Conservation (phyloP, 306 rosid species). For the Quercus mongolica region DNA sequence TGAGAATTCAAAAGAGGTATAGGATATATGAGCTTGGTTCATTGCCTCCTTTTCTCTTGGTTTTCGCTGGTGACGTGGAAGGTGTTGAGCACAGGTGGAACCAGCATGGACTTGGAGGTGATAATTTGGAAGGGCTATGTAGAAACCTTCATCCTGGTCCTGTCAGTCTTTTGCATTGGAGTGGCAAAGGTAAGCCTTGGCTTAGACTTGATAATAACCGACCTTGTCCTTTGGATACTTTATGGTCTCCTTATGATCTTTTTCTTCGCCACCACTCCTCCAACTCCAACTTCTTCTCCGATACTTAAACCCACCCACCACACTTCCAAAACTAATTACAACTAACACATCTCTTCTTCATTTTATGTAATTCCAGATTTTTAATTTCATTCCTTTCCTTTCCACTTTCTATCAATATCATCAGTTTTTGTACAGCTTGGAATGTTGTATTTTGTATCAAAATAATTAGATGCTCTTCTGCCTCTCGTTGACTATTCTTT, state of each 20-base stretch:
- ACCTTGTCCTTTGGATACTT: slow-evolving; percentile 80
- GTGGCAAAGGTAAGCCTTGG: slow-evolving; percentile 97
- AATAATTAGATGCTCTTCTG: too few species aligned
- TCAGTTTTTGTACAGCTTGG: not conserved
- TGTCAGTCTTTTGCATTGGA: slow-evolving; percentile 86
- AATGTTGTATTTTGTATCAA: too few species aligned
- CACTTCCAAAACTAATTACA: too few species aligned
- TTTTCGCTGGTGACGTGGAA: slow-evolving; percentile 79
- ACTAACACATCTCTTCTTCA: too few species aligned
- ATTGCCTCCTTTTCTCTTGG: slow-evolving; percentile 76
- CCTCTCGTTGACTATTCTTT: too few species aligned
- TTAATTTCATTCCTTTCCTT: too few species aligned
- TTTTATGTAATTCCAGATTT: too few species aligned
- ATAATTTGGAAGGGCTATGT: slow-evolving; percentile 72
- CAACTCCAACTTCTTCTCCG: too few species aligned
- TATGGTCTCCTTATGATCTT: slow-evolving; percentile 92
- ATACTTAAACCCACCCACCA: too few species aligned
- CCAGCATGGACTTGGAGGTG: slow-evolving; percentile 94
- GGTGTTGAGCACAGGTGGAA: slow-evolving; percentile 90
- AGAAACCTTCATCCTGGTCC: slow-evolving; percentile 85
- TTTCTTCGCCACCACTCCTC: slow-evolving; percentile 22
- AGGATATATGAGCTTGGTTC: slow-evolving; percentile 90
- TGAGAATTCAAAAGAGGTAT: slow-evolving; percentile 74
- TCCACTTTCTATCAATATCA: not conserved
- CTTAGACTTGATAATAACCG: slow-evolving; percentile 68